Base-by-base conservation (phyloP, 768 basidiomycete species). In the Mycena venus region DNA sequence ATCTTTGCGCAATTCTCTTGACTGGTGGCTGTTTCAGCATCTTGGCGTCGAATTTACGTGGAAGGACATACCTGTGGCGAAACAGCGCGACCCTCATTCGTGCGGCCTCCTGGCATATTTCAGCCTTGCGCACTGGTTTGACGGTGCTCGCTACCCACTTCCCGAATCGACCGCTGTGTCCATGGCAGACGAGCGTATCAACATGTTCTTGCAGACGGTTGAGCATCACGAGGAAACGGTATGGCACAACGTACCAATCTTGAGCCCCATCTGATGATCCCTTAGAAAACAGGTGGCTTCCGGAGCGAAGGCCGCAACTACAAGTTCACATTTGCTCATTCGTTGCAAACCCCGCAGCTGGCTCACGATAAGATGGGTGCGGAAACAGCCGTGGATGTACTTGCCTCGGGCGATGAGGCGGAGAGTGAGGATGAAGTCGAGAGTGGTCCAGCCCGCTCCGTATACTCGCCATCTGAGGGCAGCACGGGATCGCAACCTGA, bases 1-100 rank as follows among this genome's bases (percentile, higher is more conserved):
- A 44, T 32, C 42, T 21, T 32, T 70, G 34, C 31, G 49, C 19
- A 38, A 62, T 51, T 47, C 47, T 29, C 8, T 70, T 44, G 29
- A 61, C 25, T 70, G 68, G 68, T 70, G 68, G 68, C n/a, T 69
- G 0, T 69, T 60, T 40, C 44, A 69, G 44, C 68, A 69, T 23
- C 68, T 69, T 32, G 68, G 42, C 14, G 12, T 59, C 19, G 23
- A 32, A 21, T 61, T 69, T 32, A 69, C 47, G 38, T 69, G 68
- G 68, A 42, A 4, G 3, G 59, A 70, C 59, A 51, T 70, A 70
- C 59, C 59, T 12, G 47, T 70, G 31, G 31, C 21, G 47, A 61
- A 62, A 32, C 68, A 70, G n/a, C 32, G 9, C 60, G 68, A 70
- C 49, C 59, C 68, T 19, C 47, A 70, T 40, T 70, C 59, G 5